Conservation (phyloP, 73 alveolate genomes). For the Blepharisma stoltei region DNA sequence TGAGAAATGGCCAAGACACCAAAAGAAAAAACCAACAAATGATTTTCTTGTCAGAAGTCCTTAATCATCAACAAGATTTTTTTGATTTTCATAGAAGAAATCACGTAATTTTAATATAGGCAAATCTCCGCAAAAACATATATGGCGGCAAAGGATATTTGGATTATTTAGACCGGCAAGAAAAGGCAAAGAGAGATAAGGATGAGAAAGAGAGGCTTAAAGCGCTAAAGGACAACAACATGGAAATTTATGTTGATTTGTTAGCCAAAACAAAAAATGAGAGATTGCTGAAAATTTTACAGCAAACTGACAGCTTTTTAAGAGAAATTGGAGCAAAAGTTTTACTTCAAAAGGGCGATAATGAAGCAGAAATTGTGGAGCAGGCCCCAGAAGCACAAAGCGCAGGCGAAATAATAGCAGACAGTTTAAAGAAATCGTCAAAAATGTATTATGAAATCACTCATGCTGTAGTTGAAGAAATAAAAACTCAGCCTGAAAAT, state of each 20-base stretch:
- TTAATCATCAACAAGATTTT: constrained; percentile 79
- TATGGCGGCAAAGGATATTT: constrained; percentile 70
- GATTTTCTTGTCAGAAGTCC: constrained; percentile 82
- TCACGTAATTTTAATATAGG: constrained; percentile 35
- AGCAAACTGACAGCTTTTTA: constrained; percentile 91
- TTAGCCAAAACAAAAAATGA: constrained; percentile 88
- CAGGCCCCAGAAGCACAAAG: background rate
- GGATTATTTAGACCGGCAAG: constrained; percentile 87
- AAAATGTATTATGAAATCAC: constrained; percentile 88
- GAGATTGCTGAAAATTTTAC: constrained; percentile 87
- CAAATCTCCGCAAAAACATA: constrained; percentile 75
- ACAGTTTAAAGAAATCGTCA: constrained; percentile 49
- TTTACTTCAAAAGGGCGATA: constrained; percentile 81
- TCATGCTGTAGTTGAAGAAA: constrained; percentile 89
- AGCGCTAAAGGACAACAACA: constrained; percentile 83
- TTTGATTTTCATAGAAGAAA: constrained; percentile 87
- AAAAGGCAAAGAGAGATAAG: constrained; percentile 49
- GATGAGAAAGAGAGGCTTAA: constrained; percentile 57
- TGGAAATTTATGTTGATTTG: constrained; percentile 85
- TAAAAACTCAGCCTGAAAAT: constrained; percentile 77
- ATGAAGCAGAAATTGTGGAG: constrained; percentile 22
- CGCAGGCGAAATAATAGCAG: background rate
- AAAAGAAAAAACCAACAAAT: constrained; percentile 57
- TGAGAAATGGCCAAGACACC: constrained; percentile 31
- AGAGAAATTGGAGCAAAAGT: constrained; percentile 95